phyloP scores from a whole-genome alignment of 768 basidiomycete genomes.

The Ephemerocybe angulata region DNA sequence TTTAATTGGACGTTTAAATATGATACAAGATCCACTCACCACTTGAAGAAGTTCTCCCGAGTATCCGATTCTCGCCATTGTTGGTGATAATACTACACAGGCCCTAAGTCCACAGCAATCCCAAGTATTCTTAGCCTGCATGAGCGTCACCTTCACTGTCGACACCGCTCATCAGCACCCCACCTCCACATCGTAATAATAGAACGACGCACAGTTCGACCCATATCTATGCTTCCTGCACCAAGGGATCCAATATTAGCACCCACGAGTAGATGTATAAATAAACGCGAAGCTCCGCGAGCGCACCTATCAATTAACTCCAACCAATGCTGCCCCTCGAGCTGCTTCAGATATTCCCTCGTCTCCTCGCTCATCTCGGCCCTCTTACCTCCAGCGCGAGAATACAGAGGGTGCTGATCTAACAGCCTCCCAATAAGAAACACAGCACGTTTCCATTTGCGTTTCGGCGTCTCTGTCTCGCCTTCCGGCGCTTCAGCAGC shows the following conservation, averaged over 20 bases:
- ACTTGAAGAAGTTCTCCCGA: conserved; percentile 62
- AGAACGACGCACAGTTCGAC: conserved; percentile 46
- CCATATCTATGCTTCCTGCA: conserved; percentile 60
- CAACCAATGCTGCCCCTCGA: conserved; percentile 64
- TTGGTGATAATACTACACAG: conserved; percentile 51
- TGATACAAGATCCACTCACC: conserved; percentile 27
- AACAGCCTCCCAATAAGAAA: conserved; percentile 39
- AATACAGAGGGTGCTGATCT: conserved; percentile 37
- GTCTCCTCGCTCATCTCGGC: conserved; percentile 26
- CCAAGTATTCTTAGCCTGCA: too few relatives aligned
- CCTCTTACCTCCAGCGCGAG: conserved; percentile 18
- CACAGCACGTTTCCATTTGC: conserved; percentile 47
- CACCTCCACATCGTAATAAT: background rate
- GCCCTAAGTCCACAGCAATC: background rate
- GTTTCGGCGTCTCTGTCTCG: conserved; percentile 41
- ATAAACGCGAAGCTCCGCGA: background rate
- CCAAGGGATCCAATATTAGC: background rate
- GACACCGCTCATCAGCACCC: conserved; percentile 1
- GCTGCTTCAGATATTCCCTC: conserved; percentile 36
- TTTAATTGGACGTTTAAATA: background rate
- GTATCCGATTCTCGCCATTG: conserved; percentile 59
- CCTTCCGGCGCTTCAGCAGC: conserved; percentile 34
- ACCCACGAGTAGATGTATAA: background rate
- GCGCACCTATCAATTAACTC: conserved; percentile 56
- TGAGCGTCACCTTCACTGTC: conserved; percentile 40